Base-by-base conservation (phyloP, 2,329 filamentous ascomycete genomes). In the Daldinia sp. region DNA sequence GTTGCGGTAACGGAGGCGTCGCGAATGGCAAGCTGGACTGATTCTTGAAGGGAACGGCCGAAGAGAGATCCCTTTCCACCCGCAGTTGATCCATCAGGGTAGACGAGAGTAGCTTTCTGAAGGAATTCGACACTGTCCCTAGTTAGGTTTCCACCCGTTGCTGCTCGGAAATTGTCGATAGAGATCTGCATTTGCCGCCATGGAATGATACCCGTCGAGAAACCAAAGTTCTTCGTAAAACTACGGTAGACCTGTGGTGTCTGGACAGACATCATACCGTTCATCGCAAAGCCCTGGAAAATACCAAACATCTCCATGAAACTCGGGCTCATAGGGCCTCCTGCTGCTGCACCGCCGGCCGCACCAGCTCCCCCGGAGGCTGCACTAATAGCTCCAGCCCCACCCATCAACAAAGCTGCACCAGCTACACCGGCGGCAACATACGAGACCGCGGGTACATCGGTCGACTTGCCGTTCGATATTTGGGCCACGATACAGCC, bases 251-350 rank as follows among this genome's bases (percentile, higher is more conserved):
- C 88, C 32, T 87, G 82, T 3, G 95, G 95, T 70, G 97, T 93
- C 71, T 89, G 87, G 71, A 96, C 94, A 62, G 92, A 96, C 76
- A 97, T 84, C 95, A 98, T 98, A 68, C 95, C 94, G 77, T 95
- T 97, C 82, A 95, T 90, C 25, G 95, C 93, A 83, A 98, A 91
- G 50, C 90, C 90, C 78, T 98, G 94, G 77, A 98, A 97, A 87
- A 92, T 96, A 64, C 90, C 88, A 69, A 97, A 85, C 48, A 96
- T 88, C 73, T 97, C 92, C 43, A 84, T 84, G 75, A 98, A 97
- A 54, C 90, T 92, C 23, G 95, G 95, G 70, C 92, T 95, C 37
- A 89, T 82, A 9, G 90, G 84, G 1, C 87, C 83, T 10, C 83
- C 82, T 11, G 89, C 90, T 15, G 81, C 82, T 32, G 82, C 83